These are phyloP conservation scores for Inonotus obliquus DNA, from an alignment of 1,284 basidiomycete genomes.

Conservation along the genomic window DNA sequence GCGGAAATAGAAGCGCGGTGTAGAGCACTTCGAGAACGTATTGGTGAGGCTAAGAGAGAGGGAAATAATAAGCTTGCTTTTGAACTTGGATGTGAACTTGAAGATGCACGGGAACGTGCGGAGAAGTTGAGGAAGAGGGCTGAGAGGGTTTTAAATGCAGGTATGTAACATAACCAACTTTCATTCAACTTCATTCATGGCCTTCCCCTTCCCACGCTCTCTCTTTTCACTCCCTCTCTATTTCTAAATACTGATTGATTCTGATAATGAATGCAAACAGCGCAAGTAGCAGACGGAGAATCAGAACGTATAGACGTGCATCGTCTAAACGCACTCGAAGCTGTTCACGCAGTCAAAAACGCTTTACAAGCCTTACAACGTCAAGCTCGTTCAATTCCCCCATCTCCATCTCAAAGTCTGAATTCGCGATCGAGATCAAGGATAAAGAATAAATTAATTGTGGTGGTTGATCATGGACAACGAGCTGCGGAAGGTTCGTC, in stretches of 20 bases:
- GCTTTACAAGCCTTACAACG: constrained; percentile 55
- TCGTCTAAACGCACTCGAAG: constrained; percentile 71
- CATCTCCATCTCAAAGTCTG: no score
- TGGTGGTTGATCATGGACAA: constrained; percentile 77
- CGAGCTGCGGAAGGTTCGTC: constrained; percentile 67
- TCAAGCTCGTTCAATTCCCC: constrained; percentile 35
- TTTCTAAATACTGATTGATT: neutral
- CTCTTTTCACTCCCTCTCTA: neutral
- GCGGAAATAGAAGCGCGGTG: constrained; percentile 3
- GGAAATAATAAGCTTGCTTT: constrained; percentile 4
- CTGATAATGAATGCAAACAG: constrained; percentile 31
- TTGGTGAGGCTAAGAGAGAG: neutral
- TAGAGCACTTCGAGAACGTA: neutral
- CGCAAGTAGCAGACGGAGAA: constrained; percentile 42
- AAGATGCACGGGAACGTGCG: neutral
- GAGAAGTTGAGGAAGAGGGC: constrained; percentile 13
- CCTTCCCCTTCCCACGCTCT: no score
- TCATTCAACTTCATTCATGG: constrained; percentile 21
- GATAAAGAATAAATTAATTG: constrained; percentile 40
- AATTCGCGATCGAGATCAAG: no score
- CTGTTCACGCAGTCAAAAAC: constrained; percentile 54
- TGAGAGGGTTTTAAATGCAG: constrained; percentile 8
- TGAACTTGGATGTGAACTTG: constrained; percentile 7
- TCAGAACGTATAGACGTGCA: constrained; percentile 59
- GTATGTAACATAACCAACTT: constrained; percentile 20